Evolutionary conservation across 768 basidiomycete genomes (phyloP), one percentile per base, ranked within the genome.

Genomic region (Suillus subalutaceus): DNA sequence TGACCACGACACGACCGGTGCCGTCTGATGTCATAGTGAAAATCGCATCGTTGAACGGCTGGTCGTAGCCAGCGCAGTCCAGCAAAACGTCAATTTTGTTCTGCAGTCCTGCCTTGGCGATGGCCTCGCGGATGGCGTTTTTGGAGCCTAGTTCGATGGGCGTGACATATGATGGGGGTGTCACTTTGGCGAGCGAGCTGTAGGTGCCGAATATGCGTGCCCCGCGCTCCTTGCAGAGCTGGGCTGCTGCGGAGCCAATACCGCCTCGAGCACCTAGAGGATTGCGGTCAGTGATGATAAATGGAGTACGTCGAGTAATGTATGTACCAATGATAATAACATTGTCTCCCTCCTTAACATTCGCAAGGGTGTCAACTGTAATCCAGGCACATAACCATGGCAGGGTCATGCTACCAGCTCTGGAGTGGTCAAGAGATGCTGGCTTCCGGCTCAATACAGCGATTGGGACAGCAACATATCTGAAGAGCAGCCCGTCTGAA

Each of bases 321-420:
- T 30, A 37, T 70, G 16, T 30, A 74, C 77, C 77, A 32, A 78
- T 72, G 64, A 78, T 79, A 56, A 78, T 43, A 6, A 79, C 75
- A 48, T 77, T 78, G 37, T 78, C 77, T 15, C 73, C 78, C 23
- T 69, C 15, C 56, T 75, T 78, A 59, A 79, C 72, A 10, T 72
- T 66, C 23, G 77, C 76, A 16, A 79, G 78, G 18, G 70, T 78
- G 12, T 79, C 67, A 15, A 78, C 75, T 1, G 77, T 77, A 69
- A 79, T 79, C 78, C 78, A 78, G 8, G 78, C 78, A 62, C 77
- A 78, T 32, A 78, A 69, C 77, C 78, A 79, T 0, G 71, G 71
- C 7, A 78, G 77, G 0, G 76, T 75, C 71, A 78, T 77, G 53
- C 77, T 79, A 16, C 71, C 77, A 6, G 77, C 78, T 44, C 70